Base-by-base conservation (phyloP, 331 rosid genomes). In the Acacia pycnantha region DNA sequence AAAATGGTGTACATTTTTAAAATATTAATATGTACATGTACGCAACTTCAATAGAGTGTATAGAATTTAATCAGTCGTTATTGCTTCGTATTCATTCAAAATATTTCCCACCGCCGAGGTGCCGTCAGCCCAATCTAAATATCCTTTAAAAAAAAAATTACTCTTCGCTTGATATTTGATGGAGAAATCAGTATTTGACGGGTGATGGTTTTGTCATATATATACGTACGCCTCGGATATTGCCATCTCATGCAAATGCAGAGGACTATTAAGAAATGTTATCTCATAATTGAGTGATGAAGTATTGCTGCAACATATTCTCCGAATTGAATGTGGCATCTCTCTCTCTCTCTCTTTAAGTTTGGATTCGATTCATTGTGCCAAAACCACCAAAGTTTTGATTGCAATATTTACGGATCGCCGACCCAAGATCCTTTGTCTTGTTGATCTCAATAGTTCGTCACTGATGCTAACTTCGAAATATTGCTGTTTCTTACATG, bases 311-410 rank as follows among this genome's bases (percentile, higher is more conserved):
- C 41, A 29, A 44, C 73, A 62, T 62, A 62, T 62, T n/a, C 56
- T 65, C 27, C n/a, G n/a, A n/a, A n/a, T n/a, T 79, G 71, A 31
- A 51, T 24, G 58, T 58, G 73, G 74, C 47, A 37, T 70, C 75
- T 66, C 67, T 66, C 67, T 48, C 62, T 56, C 40, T 73, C 56
- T 61, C n/a, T n/a, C n/a, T 61, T 47, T 11, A 14, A 44, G 54
- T 53, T 22, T 35, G 79, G 66, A 73, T 80, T 65, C 35, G 22
- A 74, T 74, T 24, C 78, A 56, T 56, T 40, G 18, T 70, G 77
- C 44, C 70, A 24, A 24, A 12, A 70, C 46, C 31, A 37, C 58
- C 37, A n/a, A 48, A 33, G 21, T 35, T 48, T 69, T 56, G 58
- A 54, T 53, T 26, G 18, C 48, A 53, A 37, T 14, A 79, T 79